Base-by-base conservation (phyloP, 1,139 yeast species). In the Saccharomyces hybrid region DNA sequence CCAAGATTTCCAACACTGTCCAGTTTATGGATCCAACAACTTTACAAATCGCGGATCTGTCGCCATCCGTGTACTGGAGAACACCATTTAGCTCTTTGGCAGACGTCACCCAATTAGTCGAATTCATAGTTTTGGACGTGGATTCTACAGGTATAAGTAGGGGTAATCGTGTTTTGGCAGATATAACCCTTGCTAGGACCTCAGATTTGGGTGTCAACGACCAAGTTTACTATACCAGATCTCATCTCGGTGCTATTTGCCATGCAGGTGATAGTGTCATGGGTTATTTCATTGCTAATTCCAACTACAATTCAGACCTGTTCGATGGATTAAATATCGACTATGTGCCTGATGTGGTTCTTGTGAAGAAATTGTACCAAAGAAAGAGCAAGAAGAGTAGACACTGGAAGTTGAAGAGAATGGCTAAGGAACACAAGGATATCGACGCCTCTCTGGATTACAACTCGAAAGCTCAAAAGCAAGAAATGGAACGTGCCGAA, bases 341-440 rank as follows among this genome's bases (percentile, higher is more conserved):
- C 57, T 82, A 81, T 59, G 73, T 82, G 31, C 96, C 96, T n/a
- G 99, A 93, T 67, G 96, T 93, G 49, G 81, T 91, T 3, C 74
- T 93, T 56, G 96, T 93, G 57, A 93, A 91, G 91, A 93, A 93
- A 71, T 81, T 83, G 71, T 93, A 90, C 76, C 79, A 86, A 54
- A 86, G 95, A 77, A 85, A 86, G 75, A 78, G 84, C 52, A 82
- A 81, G 76, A 86, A 85, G 75, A 73, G 81, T 58, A 86, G 85
- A 81, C 82, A 84, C 77, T 93, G 98, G 98, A 91, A 88, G 76
- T 83, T 93, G 75, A 89, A 88, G 85, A 87, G 98, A 79, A 90
- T 93, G 97, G 98, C 98, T 49, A 86, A 79, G 71, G 98, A 93
- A 74, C 96, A 91, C 73, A 82, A 82, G 64, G 96, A 88, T 65